A percentile compares a stretch with the other conserved stretches of the same genome.
phyloP scores from a whole-genome alignment of 176 grass and related monocot species.

The Aegilops longissima region DNA sequence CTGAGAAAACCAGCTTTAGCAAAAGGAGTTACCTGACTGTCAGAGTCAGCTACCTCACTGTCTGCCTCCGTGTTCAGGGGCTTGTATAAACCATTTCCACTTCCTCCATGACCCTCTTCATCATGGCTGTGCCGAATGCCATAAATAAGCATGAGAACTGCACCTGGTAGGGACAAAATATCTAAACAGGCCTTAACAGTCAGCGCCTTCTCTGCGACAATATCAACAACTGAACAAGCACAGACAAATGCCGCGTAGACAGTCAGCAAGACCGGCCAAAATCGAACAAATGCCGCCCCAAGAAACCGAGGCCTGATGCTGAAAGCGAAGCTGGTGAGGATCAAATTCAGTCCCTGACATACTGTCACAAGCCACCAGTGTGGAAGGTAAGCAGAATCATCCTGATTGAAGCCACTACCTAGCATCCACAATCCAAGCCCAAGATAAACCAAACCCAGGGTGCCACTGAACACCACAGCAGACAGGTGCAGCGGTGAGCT shows the following conservation, averaged over 20 bases:
- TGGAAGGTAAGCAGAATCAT: neutral
- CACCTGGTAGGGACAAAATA: constrained; percentile 55
- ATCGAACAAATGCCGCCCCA: constrained; percentile 11
- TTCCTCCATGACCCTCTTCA: constrained; percentile 21
- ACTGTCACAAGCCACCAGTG: constrained; percentile 56
- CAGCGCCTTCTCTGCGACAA: constrained; percentile 34
- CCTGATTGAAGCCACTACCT: constrained; percentile 8
- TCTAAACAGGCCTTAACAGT: constrained; percentile 48
- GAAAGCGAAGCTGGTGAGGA: constrained; percentile 31
- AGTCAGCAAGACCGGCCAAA: constrained; percentile 32
- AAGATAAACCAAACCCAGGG: constrained; percentile 54
- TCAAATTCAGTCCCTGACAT: constrained; percentile 40
- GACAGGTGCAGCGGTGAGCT: constrained; percentile 27
- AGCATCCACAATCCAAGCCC: constrained; percentile 60
- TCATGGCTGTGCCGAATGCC: constrained; percentile 7
- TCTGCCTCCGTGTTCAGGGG: constrained; percentile 38
- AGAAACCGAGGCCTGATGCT: constrained; percentile 39
- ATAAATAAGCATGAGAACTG: constrained; percentile 47
- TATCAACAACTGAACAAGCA: constrained; percentile 43
- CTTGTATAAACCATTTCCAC: constrained; percentile 35
- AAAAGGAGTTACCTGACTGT: constrained; percentile 48
- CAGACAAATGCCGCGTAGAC: constrained; percentile 46
- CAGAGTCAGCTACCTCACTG: constrained; percentile 26
- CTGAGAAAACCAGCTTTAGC: constrained; percentile 65
- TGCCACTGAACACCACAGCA: constrained; percentile 31